Evolutionary conservation across 169 alveolate genomes (phyloP), one percentile per base, ranked within the genome.

Genomic region (Plasmodium cynomolgi): DNA sequence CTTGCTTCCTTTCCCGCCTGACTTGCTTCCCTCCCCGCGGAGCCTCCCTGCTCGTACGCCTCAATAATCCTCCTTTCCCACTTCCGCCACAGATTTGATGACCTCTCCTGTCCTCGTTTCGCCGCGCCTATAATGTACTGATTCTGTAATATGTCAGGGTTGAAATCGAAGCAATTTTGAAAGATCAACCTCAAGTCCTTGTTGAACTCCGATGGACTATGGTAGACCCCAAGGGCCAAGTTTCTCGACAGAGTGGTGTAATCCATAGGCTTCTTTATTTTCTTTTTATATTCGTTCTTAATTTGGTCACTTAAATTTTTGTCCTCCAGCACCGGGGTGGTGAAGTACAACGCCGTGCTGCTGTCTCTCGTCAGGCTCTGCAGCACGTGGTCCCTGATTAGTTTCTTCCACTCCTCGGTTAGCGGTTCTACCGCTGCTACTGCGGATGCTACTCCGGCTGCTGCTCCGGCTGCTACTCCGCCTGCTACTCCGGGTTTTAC

Each of bases 201-300:
- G 81, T 86, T 74, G 31, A 77, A 54, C 15, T 86, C 88, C 15
- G 23, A 34, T 3, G 93, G 93, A 7, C 50, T 23, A 41, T 74
- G 39, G 71, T 86, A 86, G 3, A 86, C 62, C 11, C 93, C 93
- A 8, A 33, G 81, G 6, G 50, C 11, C 15, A 86, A 68, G 17
- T 86, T 86, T 20, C 20, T 86, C 31, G 93, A 74, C 17, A 86
- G 31, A 13, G 93, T 86, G 5, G 39, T 75, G 31, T 86, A 86
- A 37, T 86, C 93, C 93, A 86, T 86, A 11, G 93, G 93, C 31
- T 77, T 86, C 20, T 75, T 39, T 6, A 86, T 86, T 37, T 86
- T 86, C 6, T 34, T 20, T 56, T 54, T 86, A 79, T 86, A 86
- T 8, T 86, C 93, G 41, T 26, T 50, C 71, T 77, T 86, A 20